Base-by-base conservation (phyloP, 2,329 filamentous ascomycete genomes). In the Curvularia sp. region DNA sequence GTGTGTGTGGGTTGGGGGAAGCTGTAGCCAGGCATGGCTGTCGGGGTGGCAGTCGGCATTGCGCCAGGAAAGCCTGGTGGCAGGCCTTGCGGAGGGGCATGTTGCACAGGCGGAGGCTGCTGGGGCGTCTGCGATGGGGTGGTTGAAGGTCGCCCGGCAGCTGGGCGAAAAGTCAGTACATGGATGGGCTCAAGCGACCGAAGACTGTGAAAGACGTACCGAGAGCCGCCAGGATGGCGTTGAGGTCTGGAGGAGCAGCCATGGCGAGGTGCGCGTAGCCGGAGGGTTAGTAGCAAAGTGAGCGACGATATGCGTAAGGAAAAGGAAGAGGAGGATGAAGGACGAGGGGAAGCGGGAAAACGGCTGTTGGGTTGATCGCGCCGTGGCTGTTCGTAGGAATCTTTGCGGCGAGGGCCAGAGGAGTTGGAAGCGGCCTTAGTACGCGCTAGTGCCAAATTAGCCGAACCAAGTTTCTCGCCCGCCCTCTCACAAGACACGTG, bases 1-100 rank as follows among this genome's bases (percentile, higher is more conserved):
- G 89, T 90, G 55, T 84, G 85, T 5, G 89, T 86, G 2, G 91
- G 90, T 66, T 88, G 88, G 3, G 90, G 89, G 30, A 89, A 79
- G 30, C 78, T 74, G 68, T 83, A 86, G 57, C 77, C 76, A 33
- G 77, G 69, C 8, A 77, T 72, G 38, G 71, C 72, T 48, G 81
- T 80, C 44, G 78, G 74, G 69, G 78, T 73, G 60, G 80, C 69
- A 60, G 71, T 74, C 39, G 72, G 77, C 62, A 76, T 75, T 53
- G 75, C 72, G 71, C 73, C 75, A 42, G 80, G 80, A 61, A 81
- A 84, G 53, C 78, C 76, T 50, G 76, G 75, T 44, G 79, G 77
- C 50, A 78, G 64, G 57, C 76, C 79, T 57, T 78, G 77, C 42
- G 80, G 79, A 42, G 80, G 80, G 51, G 77, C 67, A 56, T 78